phyloP scores from a whole-genome alignment of 352 stramenopile genomes.

The Globisporangium parvum region DNA sequence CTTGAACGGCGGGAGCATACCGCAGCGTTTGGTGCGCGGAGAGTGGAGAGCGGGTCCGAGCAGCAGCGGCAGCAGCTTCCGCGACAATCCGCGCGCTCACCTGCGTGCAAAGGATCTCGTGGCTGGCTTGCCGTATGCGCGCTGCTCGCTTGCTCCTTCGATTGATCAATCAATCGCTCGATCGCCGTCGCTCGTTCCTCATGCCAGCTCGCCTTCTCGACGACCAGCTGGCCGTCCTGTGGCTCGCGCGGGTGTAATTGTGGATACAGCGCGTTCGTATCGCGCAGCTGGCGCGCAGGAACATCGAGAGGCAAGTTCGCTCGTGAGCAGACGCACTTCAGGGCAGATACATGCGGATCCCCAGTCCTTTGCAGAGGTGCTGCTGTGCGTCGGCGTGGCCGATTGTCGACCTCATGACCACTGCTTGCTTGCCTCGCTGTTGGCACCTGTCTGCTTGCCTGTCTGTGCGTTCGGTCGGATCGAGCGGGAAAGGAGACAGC shows the following conservation, averaged over 20 bases:
- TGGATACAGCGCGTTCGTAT: constrained; percentile 7
- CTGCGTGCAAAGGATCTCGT: no score
- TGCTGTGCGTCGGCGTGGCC: background rate
- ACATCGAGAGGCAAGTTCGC: background rate
- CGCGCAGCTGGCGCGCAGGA: constrained; percentile 1
- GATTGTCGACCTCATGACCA: constrained; percentile 10
- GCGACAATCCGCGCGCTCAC: no score
- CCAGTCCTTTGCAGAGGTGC: background rate
- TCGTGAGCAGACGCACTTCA: background rate
- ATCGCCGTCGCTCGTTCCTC: no score
- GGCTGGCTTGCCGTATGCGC: no score
- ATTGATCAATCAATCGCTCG: background rate
- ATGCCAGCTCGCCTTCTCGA: constrained; percentile 3
- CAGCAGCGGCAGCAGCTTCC: no score
- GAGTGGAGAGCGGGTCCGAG: no score
- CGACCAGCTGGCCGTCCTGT: constrained; percentile 2
- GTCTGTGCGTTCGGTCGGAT: no score
- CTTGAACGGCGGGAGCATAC: no score
- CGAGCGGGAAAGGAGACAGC: no score
- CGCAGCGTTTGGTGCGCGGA: no score
- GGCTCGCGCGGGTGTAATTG: constrained; percentile 4
- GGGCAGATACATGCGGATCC: constrained; percentile 9
- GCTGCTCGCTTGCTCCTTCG: no score
- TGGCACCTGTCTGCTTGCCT: background rate
- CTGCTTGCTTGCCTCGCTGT: constrained; percentile 1